Evolutionary conservation across 164 flowering plant genomes (phyloP), one percentile per base, ranked within the genome.

Genomic region (Amborella trichopoda): DNA sequence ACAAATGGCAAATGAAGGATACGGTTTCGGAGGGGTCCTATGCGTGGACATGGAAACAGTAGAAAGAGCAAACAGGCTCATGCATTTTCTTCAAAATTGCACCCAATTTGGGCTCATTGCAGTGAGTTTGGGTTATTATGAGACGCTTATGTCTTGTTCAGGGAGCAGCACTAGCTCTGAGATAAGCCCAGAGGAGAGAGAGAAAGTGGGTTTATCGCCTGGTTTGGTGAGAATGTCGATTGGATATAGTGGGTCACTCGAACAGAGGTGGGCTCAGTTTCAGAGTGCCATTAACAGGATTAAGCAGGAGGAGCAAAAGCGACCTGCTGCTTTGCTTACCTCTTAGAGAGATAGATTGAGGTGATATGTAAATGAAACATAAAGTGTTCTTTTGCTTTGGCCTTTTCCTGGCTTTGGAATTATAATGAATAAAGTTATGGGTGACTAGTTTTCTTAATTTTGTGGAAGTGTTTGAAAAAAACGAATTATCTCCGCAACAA

Each of bases 141-240:
- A 91, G 66, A 91, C 98, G 2, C 78, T 91, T 19, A 87, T 91
- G 94, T 91, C 98, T 0, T 86, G 96, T 71, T 91, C 98, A 0
- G 85, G 96, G 0, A 83, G 85, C 42, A 86, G 94, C 61, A 90
- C 95, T 0, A 90, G 97, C 44, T 86, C 91, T 24, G 97, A 90
- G 56, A 36, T 90, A 80, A 83, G 54, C 18, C 60, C 44, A 0
- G 83, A 77, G 53, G 94, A 81, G 76, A 70, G 76, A 63, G 66
- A 50, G 6, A 40, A 67, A 16, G 97, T 94, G 0, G 97, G 97
- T 0, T 81, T 90, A 11, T 80, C 96, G 0, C 93, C 98, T 0
- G 98, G 98, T 0, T 49, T 91, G 43, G 74, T 91, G 23, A 66
- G 98, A 57, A 83, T 91, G 96, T 91, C 98, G 0, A 48, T 91